Evolutionary conservation across 768 basidiomycete genomes (phyloP), one percentile per base, ranked within the genome.

Genomic region (Rhodotorula taiwanensis): DNA sequence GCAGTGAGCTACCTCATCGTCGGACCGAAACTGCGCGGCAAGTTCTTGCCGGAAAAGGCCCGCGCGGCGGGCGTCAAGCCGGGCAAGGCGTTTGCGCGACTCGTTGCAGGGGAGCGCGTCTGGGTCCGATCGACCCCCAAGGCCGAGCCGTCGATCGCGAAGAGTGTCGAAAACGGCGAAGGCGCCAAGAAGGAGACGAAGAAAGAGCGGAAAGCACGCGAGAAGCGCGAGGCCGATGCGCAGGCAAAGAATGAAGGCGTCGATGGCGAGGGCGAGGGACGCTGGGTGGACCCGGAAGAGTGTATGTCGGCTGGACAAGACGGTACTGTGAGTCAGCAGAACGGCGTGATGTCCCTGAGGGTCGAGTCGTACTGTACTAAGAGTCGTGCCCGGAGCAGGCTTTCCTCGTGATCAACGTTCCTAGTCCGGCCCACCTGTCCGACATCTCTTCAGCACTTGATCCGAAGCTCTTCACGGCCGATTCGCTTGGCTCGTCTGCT

Each of bases 31-130:
- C 73, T 78, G 11, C 75, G 81, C 27, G 83, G 83, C 1, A 89
- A 87, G 74, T 94, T 97, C 72, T 81, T 91, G 64, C 83, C 75
- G 0, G 74, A 77, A 64, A 83, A 82, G 66, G 88, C 91, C 0
- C 71, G 78, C 14, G 81, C 77, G 48, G 78, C 91, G 3, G 84
- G 86, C 9, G 76, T 97, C 4, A 72, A 72, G 20, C 72, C 73
- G 3, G 86, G 88, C 0, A 80, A 80, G 9, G 60, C 83, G 15
- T 80, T 88, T n/a, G 80, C 78, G 1, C 76, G 74, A 55, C 76
- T 94, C n/a, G 80, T 83, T 7, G 80, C 75, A 55, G 91, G 92
- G 14, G 78, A 86, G 72, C 74, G 79, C 0, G 79, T 92, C 42
- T 61, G 59, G 59, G 55, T 64, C 6, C 39, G 41, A 10, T 52